Conservation (phyloP, 441 rosid species). For the Pelargonium citronellum region DNA sequence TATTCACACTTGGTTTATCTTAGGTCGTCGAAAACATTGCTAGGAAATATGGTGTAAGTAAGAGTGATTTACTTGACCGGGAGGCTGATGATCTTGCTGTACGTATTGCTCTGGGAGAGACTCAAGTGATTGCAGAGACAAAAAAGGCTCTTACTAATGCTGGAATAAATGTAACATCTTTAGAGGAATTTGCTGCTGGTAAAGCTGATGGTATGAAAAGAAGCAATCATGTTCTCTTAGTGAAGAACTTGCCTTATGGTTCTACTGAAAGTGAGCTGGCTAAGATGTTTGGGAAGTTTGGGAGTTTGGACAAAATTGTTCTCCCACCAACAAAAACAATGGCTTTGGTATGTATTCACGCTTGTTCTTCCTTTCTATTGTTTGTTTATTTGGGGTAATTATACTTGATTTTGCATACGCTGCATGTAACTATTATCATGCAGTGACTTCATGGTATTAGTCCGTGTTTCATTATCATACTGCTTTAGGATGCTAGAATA, state of each 20-base stretch:
- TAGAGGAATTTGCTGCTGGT: conserved; percentile 66
- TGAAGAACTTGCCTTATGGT: conserved; percentile 87
- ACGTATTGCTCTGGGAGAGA: conserved; percentile 90
- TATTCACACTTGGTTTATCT: conserved; percentile 17
- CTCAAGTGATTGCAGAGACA: conserved; percentile 88
- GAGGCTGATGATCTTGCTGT: conserved; percentile 91
- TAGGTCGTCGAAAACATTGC: conserved; percentile 84
- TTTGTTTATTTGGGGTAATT: background rate
- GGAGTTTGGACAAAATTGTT: conserved; percentile 69
- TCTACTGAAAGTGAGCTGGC: conserved; percentile 74
- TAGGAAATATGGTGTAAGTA: conserved; percentile 74
- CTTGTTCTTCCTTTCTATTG: background rate
- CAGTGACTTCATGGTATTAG: conserved; percentile 3
- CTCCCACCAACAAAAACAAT: conserved; percentile 81
- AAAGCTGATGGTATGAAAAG: conserved; percentile 55
- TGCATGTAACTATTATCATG: background rate
- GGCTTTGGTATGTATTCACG: conserved; percentile 57
- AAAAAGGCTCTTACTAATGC: conserved; percentile 70
- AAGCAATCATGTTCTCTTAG: conserved; percentile 72
- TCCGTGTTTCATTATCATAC: background rate
- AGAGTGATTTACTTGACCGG: conserved; percentile 81
- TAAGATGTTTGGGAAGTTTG: conserved; percentile 80
- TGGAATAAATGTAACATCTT: conserved; percentile 64
- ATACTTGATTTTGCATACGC: background rate
- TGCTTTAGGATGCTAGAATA: background rate